Percentiles rank a stretch among this genome's conserved stretches.
phyloP scores from a whole-genome alignment of 257 asterid genomes.

The Solanum virginianum region DNA sequence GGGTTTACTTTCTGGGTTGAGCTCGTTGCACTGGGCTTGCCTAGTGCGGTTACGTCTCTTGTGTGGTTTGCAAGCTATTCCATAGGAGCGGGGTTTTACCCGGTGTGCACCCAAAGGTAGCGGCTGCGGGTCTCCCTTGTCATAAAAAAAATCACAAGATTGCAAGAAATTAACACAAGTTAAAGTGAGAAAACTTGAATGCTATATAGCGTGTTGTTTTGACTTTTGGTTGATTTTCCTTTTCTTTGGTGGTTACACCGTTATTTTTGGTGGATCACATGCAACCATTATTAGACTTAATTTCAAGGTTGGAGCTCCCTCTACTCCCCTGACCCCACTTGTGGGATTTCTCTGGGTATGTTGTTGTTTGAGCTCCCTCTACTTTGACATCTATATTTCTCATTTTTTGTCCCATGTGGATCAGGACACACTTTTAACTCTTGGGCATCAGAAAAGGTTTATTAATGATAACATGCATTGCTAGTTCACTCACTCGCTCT shows the following conservation, averaged over 20 bases:
- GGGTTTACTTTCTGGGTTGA: too few relatives aligned
- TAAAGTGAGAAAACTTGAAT: background rate
- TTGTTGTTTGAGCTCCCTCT: background rate
- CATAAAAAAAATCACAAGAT: background rate
- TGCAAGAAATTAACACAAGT: background rate
- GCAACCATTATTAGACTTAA: background rate
- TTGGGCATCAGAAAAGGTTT: slow-evolving; percentile 66
- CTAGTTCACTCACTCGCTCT: background rate
- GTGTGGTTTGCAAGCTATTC: too few relatives aligned
- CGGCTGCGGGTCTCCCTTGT: too few relatives aligned
- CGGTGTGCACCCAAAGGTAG: too few relatives aligned
- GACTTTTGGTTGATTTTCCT: background rate
- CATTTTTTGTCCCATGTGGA: slow-evolving; percentile 39
- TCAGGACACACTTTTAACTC: slow-evolving; percentile 65
- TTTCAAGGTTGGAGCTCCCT: background rate
- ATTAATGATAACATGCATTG: background rate
- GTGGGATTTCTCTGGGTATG: too few relatives aligned
- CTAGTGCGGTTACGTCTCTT: too few relatives aligned
- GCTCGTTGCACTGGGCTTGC: too few relatives aligned
- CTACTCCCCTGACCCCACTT: too few relatives aligned
- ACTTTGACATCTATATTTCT: background rate
- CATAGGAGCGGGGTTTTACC: too few relatives aligned
- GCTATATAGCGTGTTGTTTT: background rate
- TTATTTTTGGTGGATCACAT: background rate
- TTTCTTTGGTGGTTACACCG: background rate